Evolutionary conservation across 2,329 filamentous ascomycete species (phyloP), one percentile per base, ranked within the genome.

Genomic region (Decorospora gaudefroyi): DNA sequence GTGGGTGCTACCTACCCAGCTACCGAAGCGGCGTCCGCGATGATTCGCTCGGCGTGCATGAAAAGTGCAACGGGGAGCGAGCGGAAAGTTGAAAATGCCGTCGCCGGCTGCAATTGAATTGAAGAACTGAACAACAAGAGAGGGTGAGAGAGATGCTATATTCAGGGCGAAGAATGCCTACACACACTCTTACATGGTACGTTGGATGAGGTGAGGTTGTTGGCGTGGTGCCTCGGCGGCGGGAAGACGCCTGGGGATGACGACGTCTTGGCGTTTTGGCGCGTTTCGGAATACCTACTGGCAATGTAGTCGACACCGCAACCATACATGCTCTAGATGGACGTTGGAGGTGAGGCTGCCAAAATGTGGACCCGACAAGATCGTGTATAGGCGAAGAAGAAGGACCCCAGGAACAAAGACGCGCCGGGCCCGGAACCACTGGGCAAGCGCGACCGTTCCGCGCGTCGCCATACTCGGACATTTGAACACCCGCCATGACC

Each of bases 401-500:
- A 39, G 9, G 15, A 55, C 40, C 43, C 47, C 40, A 51, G 49
- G 50, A 51, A 56, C 34, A 58, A 60, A 55, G 45, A 49, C 51
- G 26, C 42, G 45, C 53, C 57, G 58, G 41, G 38, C 42, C 43
- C 38, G 31, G 49, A 37, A 39, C 27, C 46, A 21, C 42, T 43
- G 39, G 47, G 41, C 30, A 46, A 38, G 28, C 37, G 38, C 42
- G 33, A 42, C 44, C 32, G 23, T 38, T 41, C 38, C 51, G 45
- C 46, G 27, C 43, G 43, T 42, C 21, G 18, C 49, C 42, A 21
- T 35, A 22, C 21, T 16, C 17, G 11, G 16, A 29, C 17, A 29
- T 36, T 28, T 47, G 47, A 51, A 49, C 59, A 32, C 44, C 44
- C 29, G 54, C 50, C 45, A 60, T 61, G 59, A 49, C 48, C 34